These are phyloP conservation scores for Diplodia mutila DNA, from an alignment of 2,329 filamentous ascomycete genomes.

Conservation along the genomic window DNA sequence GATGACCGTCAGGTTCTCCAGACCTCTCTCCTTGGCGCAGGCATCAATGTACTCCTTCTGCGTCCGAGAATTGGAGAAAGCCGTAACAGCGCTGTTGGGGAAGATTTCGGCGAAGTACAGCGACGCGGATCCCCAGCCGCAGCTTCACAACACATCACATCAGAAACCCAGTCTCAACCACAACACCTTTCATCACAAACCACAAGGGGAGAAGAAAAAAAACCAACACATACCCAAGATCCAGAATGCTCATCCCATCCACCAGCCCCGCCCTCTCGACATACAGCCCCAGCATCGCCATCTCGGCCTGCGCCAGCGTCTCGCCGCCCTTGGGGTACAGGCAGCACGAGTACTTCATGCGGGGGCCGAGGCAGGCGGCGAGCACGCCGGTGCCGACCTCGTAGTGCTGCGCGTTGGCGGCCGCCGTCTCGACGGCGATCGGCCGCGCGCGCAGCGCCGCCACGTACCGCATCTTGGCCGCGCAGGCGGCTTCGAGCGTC, in stretches of 20 bases:
- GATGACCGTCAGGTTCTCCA: conserved; percentile 65
- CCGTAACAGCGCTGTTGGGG: conserved; percentile 64
- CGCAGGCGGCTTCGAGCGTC: conserved; percentile 57
- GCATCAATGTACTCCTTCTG: conserved; percentile 70
- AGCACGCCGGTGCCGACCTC: conserved; percentile 71
- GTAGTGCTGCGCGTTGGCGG: conserved; percentile 72
- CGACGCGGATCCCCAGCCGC: conserved; percentile 69
- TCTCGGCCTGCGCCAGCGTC: conserved; percentile 68
- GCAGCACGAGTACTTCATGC: conserved; percentile 75
- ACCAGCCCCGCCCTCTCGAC: conserved; percentile 62
- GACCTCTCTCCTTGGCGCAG: conserved; percentile 58
- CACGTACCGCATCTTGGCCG: conserved; percentile 67
- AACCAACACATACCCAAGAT: conserved; percentile 57
- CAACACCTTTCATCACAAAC: conserved; percentile 28
- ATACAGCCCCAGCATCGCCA: conserved; percentile 67
- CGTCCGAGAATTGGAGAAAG: conserved; percentile 70
- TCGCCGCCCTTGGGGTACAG: conserved; percentile 66
- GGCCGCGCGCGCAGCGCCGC: conserved; percentile 61
- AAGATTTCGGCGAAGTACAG: conserved; percentile 69
- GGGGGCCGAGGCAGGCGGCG: conserved; percentile 63
- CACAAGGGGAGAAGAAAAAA: conserved; percentile 28
- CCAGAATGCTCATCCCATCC: conserved; percentile 65
- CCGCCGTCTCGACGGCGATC: conserved; percentile 69
- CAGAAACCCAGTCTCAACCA: neutral
- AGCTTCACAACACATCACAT: conserved; percentile 47